These are phyloP conservation scores for Mucor saturninus DNA, from an alignment of 371 early-diverging fungal species.

Conservation along the genomic window DNA sequence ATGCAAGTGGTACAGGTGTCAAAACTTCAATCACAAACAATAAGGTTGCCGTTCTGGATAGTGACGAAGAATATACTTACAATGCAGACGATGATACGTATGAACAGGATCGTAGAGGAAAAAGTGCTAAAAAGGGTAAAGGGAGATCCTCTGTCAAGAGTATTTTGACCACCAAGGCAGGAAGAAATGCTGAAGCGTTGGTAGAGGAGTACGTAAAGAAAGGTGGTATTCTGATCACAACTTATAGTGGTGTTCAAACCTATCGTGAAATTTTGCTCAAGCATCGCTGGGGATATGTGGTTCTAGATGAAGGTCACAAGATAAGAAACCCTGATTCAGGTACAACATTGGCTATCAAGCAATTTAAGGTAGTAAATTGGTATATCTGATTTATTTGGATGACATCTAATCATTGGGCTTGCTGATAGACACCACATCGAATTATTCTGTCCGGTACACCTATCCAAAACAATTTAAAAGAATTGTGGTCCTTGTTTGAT, in stretches of 20 bases:
- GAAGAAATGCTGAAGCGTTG: conserved; percentile 39
- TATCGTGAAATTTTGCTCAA: conserved; percentile 70
- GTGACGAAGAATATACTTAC: conserved; percentile 13
- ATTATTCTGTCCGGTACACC: conserved; percentile 97
- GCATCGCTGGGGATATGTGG: conserved; percentile 87
- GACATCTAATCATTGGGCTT: no score
- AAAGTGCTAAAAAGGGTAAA: conserved; percentile 28
- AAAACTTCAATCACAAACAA: conserved; percentile 37
- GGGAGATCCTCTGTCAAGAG: conserved; percentile 16
- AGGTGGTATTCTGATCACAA: conserved; percentile 86
- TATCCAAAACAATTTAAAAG: conserved; percentile 97
- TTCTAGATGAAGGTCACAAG: conserved; percentile 98
- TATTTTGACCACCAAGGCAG: conserved; percentile 44
- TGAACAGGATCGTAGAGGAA: conserved; percentile 38
- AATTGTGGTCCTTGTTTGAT: conserved; percentile 97
- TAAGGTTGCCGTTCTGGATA: not conserved
- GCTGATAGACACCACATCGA: conserved; percentile 76
- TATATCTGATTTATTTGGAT: no score
- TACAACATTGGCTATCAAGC: conserved; percentile 87
- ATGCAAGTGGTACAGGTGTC: conserved; percentile 83
- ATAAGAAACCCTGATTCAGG: conserved; percentile 95
- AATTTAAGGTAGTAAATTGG: conserved; percentile 52
- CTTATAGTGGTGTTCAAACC: conserved; percentile 82
- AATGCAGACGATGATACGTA: conserved; percentile 45
- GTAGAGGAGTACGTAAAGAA: conserved; percentile 40